Base-by-base conservation (phyloP, 495 filamentous ascomycete genomes). In the Parmelia sp. region DNA sequence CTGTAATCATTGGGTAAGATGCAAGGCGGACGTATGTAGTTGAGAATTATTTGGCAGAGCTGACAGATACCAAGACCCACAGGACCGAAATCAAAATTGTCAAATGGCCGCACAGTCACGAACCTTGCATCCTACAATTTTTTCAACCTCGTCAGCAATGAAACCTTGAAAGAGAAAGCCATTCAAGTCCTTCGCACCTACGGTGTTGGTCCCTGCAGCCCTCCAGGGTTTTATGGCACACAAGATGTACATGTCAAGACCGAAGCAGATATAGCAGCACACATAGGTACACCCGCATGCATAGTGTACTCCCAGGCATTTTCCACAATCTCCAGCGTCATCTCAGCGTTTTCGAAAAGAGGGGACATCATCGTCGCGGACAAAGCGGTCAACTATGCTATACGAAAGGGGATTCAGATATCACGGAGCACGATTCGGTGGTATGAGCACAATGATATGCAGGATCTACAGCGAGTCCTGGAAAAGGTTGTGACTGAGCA, bases 311-410 rank as follows among this genome's bases (percentile, higher is more conserved):
- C 94, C 0, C 94, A 99, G 70, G 88, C 92, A 1, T 97, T 99
- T 72, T 92, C 89, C 9, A 96, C 94, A 42, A 96, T 97, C 63
- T 90, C 88, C 0, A 90, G 86, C 72, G 92, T 97, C 57, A 96
- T 99, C 57, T 95, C 94, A 7, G 88, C 92, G 6, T 99, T 99
- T 71, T 92, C 88, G 66, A 99, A 99, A 81, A 82, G 94, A 67
- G 95, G 95, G 7, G 94, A 99, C 74, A 90, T 99, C 70, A 97
- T 99, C 67, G 91, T 99, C 47, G 94, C 94, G n/a, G 94, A 99
- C 76, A 89, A 87, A 68, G 90, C 92, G 25, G 89, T 93, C 68
- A 97, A 93, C 74, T 97, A 88, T 78, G 88, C 95, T 11, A 92
- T 97, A 68, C 87, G 93, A 57, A 94, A 92, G 76, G 94, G 95